A percentile compares a stretch with the other conserved stretches of the same genome.
phyloP scores from a whole-genome alignment of 208 protist genomes.

The Crithidia mellificae region DNA sequence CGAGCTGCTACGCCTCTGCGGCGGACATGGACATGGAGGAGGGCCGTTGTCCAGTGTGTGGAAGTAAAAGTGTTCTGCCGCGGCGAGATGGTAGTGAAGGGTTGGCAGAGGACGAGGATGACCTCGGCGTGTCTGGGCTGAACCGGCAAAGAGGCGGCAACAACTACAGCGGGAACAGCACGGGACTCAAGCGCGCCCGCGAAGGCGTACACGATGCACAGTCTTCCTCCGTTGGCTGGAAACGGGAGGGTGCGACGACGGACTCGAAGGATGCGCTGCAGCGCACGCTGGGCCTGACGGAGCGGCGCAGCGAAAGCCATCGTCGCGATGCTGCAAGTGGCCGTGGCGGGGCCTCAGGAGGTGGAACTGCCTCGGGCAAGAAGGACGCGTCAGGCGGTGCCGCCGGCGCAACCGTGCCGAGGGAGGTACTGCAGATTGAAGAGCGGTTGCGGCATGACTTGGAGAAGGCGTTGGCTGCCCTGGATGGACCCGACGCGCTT shows the following conservation, averaged over 20 bases:
- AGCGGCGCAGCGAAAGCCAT: not conserved
- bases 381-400: not conserved
- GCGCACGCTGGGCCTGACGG: constrained; percentile 3
- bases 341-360: not conserved
- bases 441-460: constrained; percentile 45
- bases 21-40: constrained; percentile 64
- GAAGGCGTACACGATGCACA: not conserved
- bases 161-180: not conserved
- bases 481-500: constrained; percentile 52
- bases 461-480: constrained; percentile 46
- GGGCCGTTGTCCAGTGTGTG: constrained; percentile 73
- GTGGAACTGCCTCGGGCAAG: not conserved
- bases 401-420: not conserved
- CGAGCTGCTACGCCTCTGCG: constrained; percentile 52
- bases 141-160: not conserved
- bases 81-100: not conserved
- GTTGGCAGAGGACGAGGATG: not conserved
- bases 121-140: not conserved
- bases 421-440: constrained; percentile 37
- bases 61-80: constrained; percentile 5
- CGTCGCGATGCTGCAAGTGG: not conserved
- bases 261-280: constrained; percentile 6
- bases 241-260: constrained; percentile 9
- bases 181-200: constrained; percentile 7
- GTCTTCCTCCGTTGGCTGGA: constrained; percentile 1